phyloP scores from a whole-genome alignment of 1,284 basidiomycete species.

The Irpex sp. region DNA sequence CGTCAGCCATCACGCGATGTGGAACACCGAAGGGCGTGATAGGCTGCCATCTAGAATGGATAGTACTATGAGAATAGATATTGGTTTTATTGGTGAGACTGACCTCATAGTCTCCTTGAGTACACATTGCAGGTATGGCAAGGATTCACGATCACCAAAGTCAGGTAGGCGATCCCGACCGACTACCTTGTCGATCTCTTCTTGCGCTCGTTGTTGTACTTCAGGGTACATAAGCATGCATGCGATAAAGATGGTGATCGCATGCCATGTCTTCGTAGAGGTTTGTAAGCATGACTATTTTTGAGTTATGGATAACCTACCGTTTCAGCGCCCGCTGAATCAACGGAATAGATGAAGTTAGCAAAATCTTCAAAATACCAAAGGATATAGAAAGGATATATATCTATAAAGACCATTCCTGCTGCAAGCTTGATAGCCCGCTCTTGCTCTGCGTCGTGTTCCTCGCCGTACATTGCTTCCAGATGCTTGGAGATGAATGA shows the following conservation, averaged over 20 bases:
- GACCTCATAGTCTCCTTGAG: conserved; percentile 12
- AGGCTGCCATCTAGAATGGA: conserved; percentile 5
- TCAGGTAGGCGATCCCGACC: conserved; percentile 14
- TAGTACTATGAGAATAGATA: background rate
- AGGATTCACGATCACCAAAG: conserved; percentile 11
- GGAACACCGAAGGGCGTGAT: conserved; percentile 1
- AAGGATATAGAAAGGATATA: background rate
- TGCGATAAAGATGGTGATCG: conserved; percentile 10
- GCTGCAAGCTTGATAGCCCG: background rate
- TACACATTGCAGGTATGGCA: conserved; percentile 14
- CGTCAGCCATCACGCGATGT: background rate
- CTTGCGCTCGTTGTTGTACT: conserved; percentile 9
- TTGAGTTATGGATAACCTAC: background rate
- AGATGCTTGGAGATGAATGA: conserved; percentile 2
- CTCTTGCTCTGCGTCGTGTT: background rate
- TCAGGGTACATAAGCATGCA: conserved; percentile 15
- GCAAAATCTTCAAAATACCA: too few species aligned
- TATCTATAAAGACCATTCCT: background rate
- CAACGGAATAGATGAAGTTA: too few species aligned
- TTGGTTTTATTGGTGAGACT: too few species aligned
- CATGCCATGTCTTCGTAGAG: conserved; percentile 5
- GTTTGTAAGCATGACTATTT: background rate
- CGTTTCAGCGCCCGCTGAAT: background rate
- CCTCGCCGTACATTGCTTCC: background rate
- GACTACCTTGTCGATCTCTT: conserved; percentile 13